Conservation (phyloP, 257 asterid species). For the Galeopsis tetrahit region DNA sequence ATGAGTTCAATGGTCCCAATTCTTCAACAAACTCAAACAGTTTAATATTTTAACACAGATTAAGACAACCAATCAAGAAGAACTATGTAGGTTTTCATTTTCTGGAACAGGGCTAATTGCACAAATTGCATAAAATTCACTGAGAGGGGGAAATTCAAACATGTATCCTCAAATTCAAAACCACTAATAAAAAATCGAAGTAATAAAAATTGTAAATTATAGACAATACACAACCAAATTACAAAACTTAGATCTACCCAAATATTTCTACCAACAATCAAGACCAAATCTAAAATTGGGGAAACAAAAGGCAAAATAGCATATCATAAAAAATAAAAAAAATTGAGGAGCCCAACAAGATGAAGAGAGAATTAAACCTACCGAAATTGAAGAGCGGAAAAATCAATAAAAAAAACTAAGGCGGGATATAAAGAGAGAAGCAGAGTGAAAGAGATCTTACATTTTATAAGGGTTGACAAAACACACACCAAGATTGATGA, state of each 20-base stretch:
- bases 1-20: constrained; percentile 19
- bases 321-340: neutral
- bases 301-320: neutral
- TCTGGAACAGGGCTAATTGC: constrained; percentile 3
- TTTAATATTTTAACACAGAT: neutral
- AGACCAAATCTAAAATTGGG: constrained; percentile 14
- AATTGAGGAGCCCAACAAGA: neutral
- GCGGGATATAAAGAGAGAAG: constrained; percentile 28
- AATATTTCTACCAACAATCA: constrained; percentile 23
- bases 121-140: constrained; percentile 11
- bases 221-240: constrained; percentile 2
- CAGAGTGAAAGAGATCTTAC: constrained; percentile 34
- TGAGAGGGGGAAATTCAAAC: neutral
- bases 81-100: no score
- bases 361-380: constrained; percentile 21
- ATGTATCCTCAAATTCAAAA: constrained; percentile 5
- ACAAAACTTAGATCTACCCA: constrained; percentile 21
- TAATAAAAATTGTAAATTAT: neutral
- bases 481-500: constrained; percentile 26
- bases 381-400: constrained; percentile 8
- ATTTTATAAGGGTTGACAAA: constrained; percentile 19
- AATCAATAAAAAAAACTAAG: neutral
- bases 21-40: constrained; percentile 19
- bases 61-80: neutral
- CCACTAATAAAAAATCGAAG: neutral